These are phyloP conservation scores for Mycena alexandri DNA, from an alignment of 768 basidiomycete species.

Conservation along the genomic window DNA sequence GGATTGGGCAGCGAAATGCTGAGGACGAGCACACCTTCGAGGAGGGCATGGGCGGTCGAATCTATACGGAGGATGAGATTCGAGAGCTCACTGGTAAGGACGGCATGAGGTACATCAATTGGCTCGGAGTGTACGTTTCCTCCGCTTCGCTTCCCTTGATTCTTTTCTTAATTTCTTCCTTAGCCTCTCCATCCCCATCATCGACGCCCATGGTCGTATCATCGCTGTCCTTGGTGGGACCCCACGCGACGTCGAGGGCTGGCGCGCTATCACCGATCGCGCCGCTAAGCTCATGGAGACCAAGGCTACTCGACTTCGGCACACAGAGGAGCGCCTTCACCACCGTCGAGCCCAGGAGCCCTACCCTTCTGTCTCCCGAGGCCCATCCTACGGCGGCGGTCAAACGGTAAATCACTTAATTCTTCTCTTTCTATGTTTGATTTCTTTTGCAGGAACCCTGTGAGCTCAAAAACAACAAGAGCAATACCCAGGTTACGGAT, in stretches of 20 bases:
- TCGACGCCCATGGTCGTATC: constrained; percentile 8
- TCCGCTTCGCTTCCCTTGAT: no score
- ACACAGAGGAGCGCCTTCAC: not conserved
- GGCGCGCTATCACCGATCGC: not conserved
- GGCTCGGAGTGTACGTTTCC: constrained; percentile 22
- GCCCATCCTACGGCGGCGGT: not conserved
- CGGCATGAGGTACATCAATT: constrained; percentile 17
- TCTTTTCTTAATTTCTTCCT: not conserved
- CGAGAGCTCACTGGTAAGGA: not conserved
- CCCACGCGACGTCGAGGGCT: not conserved
- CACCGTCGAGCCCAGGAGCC: constrained; percentile 20
- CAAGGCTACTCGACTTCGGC: no score
- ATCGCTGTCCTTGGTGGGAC: constrained; percentile 24
- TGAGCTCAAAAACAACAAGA: constrained; percentile 7
- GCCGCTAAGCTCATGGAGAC: not conserved
- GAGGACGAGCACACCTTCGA: not conserved
- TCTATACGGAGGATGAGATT: constrained; percentile 6
- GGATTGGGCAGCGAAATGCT: not conserved
- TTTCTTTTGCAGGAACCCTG: constrained; percentile 8
- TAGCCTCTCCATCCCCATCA: constrained; percentile 25
- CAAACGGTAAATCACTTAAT: constrained; percentile 8
- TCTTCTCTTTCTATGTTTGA: not conserved
- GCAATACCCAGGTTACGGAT: constrained; percentile 12
- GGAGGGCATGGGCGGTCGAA: not conserved
- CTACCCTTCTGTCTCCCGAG: constrained; percentile 3